phyloP scores from a whole-genome alignment of 1,284 basidiomycete genomes.

The Cryptococcus neoformans region DNA sequence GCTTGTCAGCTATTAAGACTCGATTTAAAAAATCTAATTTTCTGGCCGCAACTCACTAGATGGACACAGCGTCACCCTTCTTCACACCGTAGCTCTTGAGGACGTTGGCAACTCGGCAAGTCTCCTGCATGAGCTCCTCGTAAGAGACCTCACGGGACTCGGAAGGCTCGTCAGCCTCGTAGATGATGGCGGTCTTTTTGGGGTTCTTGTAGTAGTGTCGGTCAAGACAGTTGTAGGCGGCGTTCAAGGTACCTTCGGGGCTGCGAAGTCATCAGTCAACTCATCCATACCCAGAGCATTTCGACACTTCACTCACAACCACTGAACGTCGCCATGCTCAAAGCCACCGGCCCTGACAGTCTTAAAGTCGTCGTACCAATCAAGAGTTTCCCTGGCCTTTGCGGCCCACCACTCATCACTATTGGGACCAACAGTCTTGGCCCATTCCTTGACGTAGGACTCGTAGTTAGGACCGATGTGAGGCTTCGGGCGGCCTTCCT shows the following conservation, averaged over 20 bases:
- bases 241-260: conserved; percentile 82
- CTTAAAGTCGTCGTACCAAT: conserved; percentile 90
- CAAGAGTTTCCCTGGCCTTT: conserved; percentile 77
- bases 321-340: conserved; percentile 81
- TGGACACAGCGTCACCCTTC: conserved; percentile 92
- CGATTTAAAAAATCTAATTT: background rate
- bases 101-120: conserved; percentile 86
- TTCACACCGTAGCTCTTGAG: conserved; percentile 86
- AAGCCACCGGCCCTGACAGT: conserved; percentile 85
- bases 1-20: background rate
- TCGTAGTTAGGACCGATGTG: conserved; percentile 72
- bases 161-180: conserved; percentile 93
- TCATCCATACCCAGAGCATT: background rate
- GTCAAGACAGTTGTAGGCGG: conserved; percentile 97
- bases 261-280: conserved; percentile 17
- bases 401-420: conserved; percentile 85
- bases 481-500: conserved; percentile 48
- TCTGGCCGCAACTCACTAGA: conserved; percentile 57
- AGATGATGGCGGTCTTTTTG: conserved; percentile 94
- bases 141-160: conserved; percentile 77
- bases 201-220: conserved; percentile 79
- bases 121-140: conserved; percentile 82
- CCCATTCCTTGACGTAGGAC: conserved; percentile 67
- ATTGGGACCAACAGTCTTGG: conserved; percentile 66
- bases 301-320: conserved; percentile 60